Percentiles rank a stretch among this genome's conserved stretches.
Conservation (phyloP, 352 stramenopile species). For the Globisporangium cederbergense region DNA sequence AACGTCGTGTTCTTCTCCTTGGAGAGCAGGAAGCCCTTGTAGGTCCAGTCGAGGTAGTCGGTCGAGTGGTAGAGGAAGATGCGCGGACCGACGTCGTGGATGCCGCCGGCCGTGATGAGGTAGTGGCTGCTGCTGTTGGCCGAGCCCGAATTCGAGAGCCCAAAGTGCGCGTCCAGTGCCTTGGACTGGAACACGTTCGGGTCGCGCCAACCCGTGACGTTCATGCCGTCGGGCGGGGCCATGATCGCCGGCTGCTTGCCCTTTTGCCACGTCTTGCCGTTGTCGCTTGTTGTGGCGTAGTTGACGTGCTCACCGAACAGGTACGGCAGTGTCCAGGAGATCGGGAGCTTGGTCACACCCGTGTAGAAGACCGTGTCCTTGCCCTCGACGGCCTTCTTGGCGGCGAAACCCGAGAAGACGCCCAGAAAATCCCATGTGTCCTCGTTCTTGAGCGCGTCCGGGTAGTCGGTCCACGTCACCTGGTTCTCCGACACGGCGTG, state of each 20-base stretch:
- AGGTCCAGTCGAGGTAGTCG: conserved; percentile 61
- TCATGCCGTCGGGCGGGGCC: conserved; percentile 37
- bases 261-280: conserved; percentile 63
- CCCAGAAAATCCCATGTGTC: conserved; percentile 69
- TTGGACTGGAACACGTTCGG: conserved; percentile 57
- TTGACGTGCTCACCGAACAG: conserved; percentile 66
- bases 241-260: conserved; percentile 44
- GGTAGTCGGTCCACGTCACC: conserved; percentile 67
- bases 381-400: conserved; percentile 50
- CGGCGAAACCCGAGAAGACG: conserved; percentile 71
- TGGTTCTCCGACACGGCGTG: conserved; percentile 72
- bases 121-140: conserved; percentile 46
- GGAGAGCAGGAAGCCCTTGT: conserved; percentile 57
- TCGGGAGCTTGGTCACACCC: conserved; percentile 26
- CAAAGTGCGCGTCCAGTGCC: conserved; percentile 33
- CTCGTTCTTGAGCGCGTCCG: conserved; percentile 49
- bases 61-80: conserved; percentile 66
- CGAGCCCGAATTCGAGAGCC: conserved; percentile 14
- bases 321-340: conserved; percentile 38
- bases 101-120: conserved; percentile 48
- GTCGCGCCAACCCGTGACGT: conserved; percentile 67
- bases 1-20: conserved; percentile 64
- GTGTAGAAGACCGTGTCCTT: conserved; percentile 64
- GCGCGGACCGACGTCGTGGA: conserved; percentile 45
- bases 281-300: conserved; percentile 56